Evolutionary conservation across 192 early-diverging fungal genomes (phyloP), one percentile per base, ranked within the genome.

Genomic region (Diversispora eburnea): DNA sequence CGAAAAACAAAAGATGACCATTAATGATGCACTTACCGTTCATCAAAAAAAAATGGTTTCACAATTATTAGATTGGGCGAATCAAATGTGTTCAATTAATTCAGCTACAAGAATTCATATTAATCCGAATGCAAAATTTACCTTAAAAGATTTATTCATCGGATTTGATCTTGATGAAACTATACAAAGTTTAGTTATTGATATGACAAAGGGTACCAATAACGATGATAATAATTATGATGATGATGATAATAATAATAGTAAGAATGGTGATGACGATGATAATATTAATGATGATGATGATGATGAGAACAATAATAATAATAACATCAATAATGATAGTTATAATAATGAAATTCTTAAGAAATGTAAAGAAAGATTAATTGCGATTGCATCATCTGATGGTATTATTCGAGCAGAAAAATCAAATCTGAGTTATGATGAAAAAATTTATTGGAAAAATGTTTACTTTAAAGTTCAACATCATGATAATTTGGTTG

Each of bases 121-220:
- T 10, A 9, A 13, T 54, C 51, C 62, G 0, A 13, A 49, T 22
- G 17, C 25, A 8, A 63, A 68, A 45, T 55, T 64, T 45, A 54
- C 45, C 42, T 33, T n/a, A 54, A 46, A 20, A n/a, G 58, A 46
- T 48, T 39, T 75, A 42, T 75, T 75, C 58, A 70, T 75, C n/a
- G 74, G 74, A 13, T 75, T 58, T 33, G 41, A 70, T 62, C n/a
- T 33, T 39, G 66, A 75, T 39, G 66, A 70, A 72, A 75, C 74
- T 6, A 13, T 75, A 15, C 64, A 67, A 49, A 75, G 74, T 71
- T 49, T 75, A 8, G 68, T 75, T 17, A 71, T 75, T 42, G 45
- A 75, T 47, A 22, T 12, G 4, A 69, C 19, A 19, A 70, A 54
- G 25, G 49, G 46, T 10, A 41, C 51, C 4, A 20, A 15, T 15